Conservation (phyloP, 2,329 filamentous ascomycete genomes). For the Aspergillus sp. region DNA sequence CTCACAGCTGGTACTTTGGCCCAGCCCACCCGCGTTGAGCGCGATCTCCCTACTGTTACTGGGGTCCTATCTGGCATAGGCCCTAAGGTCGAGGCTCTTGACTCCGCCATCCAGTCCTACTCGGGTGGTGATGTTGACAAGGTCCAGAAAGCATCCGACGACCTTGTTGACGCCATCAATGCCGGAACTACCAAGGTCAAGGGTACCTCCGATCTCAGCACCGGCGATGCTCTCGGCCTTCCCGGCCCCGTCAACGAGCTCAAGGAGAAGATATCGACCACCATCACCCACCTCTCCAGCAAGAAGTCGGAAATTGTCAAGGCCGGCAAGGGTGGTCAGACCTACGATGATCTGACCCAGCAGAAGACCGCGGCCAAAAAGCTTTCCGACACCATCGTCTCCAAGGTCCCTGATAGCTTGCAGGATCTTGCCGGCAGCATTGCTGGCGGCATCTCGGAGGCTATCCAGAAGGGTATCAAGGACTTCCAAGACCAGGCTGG, state of each 20-base stretch:
- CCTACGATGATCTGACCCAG: slow-evolving; percentile 6
- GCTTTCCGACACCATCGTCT: slow-evolving; percentile 3
- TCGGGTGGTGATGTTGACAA: slow-evolving; percentile 9
- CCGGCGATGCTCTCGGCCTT: slow-evolving; percentile 13
- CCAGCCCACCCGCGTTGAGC: slow-evolving; percentile 8
- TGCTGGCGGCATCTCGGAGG: neutral
- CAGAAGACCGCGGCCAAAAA: slow-evolving; percentile 7
- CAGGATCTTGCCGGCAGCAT: slow-evolving; percentile 1
- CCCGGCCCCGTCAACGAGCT: slow-evolving; percentile 14
- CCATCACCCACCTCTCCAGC: slow-evolving; percentile 5
- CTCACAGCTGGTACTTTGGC: slow-evolving; percentile 11
- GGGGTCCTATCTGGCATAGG: slow-evolving; percentile 13
- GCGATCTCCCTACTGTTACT: slow-evolving; percentile 13
- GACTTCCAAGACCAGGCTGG: neutral
- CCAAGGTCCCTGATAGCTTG: slow-evolving; percentile 6
- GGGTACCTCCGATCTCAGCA: slow-evolving; percentile 1
- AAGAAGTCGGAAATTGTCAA: slow-evolving; percentile 8
- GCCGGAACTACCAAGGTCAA: slow-evolving; percentile 11
- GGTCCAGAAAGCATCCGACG: slow-evolving; percentile 8
- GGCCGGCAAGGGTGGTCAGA: slow-evolving; percentile 10
- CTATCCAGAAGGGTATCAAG: slow-evolving; percentile 1
- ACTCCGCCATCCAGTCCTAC: slow-evolving; percentile 9
- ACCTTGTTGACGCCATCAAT: slow-evolving; percentile 13
- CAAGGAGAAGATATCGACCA: slow-evolving; percentile 6
- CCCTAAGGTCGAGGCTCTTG: slow-evolving; percentile 13